Base-by-base conservation (phyloP, 177 flowering plant species). In the Vitis hybrid region DNA sequence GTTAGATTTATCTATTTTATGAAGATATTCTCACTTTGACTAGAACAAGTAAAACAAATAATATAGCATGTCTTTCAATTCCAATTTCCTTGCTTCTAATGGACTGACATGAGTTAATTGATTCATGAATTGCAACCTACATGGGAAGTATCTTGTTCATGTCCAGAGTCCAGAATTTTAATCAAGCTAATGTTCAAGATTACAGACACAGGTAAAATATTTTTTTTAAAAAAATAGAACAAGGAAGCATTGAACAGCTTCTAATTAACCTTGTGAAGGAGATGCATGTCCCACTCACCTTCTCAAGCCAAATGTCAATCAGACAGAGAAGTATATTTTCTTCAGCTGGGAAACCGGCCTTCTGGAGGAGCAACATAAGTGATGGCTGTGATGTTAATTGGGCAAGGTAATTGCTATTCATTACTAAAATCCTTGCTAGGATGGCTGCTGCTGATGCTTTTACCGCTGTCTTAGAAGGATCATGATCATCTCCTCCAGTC, bases 251-350 rank as follows among this genome's bases (percentile, higher is more conserved):
- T 22, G 18, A 62, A 59, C 15, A 60, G 58, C 24, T 11, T 59
- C 19, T 31, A 60, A 70, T 56, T 50, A 53, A 7, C 4, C 20
- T 28, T 52, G 11, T 53, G 5, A 50, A 53, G 28, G 57, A 60
- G 49, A 59, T 62, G 63, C 47, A 69, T n/a, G 15, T 60, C 52
- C 19, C 20, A 82, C 83, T 74, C 24, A 95, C 99, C 98, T 90
- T 89, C 70, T 94, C 99, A 77, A 95, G 88, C 99, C 99, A 95
- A 52, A 89, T 57, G 73, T 95, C 97, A 74, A 87, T 92, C 71
- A 95, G 80, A 71, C 86, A 86, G 73, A 95, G 97, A 73, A 95
- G 91, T 70, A 95, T 68, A 77, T 80, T 95, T 68, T 92, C 97
- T 73, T 86, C 86, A 47, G 70, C 59, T n/a, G 85, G 78, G 63